These are phyloP conservation scores for Mycena vulgaris DNA, from an alignment of 768 basidiomycete species.

Conservation along the genomic window DNA sequence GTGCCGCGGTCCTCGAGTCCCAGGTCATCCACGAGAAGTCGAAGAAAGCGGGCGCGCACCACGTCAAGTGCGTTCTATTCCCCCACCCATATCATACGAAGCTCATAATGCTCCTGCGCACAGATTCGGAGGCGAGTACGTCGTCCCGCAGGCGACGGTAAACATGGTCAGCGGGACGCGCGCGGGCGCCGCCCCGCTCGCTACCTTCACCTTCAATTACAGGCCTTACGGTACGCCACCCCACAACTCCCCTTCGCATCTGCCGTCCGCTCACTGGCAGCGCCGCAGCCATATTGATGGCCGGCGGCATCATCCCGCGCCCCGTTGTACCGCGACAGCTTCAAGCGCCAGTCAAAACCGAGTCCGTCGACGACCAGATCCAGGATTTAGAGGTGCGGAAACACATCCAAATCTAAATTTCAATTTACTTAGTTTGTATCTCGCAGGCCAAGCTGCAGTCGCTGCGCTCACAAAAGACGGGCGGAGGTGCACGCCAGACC, in stretches of 20 bases:
- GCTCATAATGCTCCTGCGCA: not conserved
- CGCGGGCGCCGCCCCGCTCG: constrained; percentile 44
- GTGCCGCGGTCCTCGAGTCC: constrained; percentile 42
- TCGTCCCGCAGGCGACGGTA: constrained; percentile 45
- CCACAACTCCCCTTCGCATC: not conserved
- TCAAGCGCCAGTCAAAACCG: constrained; percentile 19
- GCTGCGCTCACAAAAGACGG: constrained; percentile 10
- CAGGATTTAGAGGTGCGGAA: constrained; percentile 25
- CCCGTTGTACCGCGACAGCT: not conserved
- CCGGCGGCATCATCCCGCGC: constrained; percentile 35
- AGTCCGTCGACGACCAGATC: constrained; percentile 33
- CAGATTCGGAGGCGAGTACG: constrained; percentile 53
- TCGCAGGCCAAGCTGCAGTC: constrained; percentile 22
- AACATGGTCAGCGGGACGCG: constrained; percentile 47
- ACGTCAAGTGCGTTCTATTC: constrained; percentile 44
- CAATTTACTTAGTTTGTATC: not conserved
- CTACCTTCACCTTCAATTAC: constrained; percentile 52
- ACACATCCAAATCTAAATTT: too few species aligned
- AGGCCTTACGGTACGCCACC: constrained; percentile 50
- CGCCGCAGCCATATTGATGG: constrained; percentile 27
- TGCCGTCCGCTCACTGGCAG: not conserved
- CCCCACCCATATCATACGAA: not conserved
- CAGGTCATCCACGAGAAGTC: constrained; percentile 52
- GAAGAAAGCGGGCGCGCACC: constrained; percentile 53
- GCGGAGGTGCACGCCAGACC: not conserved